phyloP scores from a whole-genome alignment of 768 basidiomycete species.

The Myochromella boudieri region DNA sequence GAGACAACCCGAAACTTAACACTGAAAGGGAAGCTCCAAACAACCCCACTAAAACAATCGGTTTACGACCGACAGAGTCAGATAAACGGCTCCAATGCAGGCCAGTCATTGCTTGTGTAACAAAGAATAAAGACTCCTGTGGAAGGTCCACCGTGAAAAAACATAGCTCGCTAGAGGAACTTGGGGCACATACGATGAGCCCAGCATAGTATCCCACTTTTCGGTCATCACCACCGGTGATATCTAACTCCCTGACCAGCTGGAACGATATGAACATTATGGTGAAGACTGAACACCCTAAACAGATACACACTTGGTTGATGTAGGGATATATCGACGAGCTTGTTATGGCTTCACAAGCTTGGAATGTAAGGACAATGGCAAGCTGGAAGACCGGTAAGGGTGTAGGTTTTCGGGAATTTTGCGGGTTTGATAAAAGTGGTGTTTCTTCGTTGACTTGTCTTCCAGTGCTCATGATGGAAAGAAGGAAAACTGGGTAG shows the following conservation, averaged over 20 bases:
- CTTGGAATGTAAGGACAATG: conserved; percentile 68
- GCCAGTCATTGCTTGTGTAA: conserved; percentile 69
- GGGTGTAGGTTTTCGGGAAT: conserved; percentile 47
- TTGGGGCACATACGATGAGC: conserved; percentile 49
- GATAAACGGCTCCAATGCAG: conserved; percentile 77
- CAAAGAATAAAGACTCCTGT: conserved; percentile 76
- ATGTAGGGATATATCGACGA: conserved; percentile 78
- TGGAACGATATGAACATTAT: conserved; percentile 27
- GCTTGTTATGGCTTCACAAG: conserved; percentile 72
- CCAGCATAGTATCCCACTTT: conserved; percentile 81
- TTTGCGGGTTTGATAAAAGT: conserved; percentile 39
- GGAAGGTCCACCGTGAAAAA: conserved; percentile 5
- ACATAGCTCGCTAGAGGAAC: not conserved
- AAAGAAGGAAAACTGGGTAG: too few relatives aligned
- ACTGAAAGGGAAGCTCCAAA: conserved; percentile 67
- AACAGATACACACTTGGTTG: conserved; percentile 49
- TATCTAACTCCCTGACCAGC: conserved; percentile 67
- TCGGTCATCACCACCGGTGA: conserved; percentile 71
- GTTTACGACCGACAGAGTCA: conserved; percentile 72
- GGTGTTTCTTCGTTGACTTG: conserved; percentile 60
- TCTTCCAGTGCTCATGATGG: too few relatives aligned
- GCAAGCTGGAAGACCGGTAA: conserved; percentile 70
- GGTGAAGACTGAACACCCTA: conserved; percentile 21
- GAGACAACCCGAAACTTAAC: conserved; percentile 73
- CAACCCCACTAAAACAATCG: conserved; percentile 67